A percentile compares a stretch with the other conserved stretches of the same genome.
These are phyloP conservation scores for Suillus alpinus DNA, from an alignment of 768 basidiomycete genomes.

Conservation along the genomic window DNA sequence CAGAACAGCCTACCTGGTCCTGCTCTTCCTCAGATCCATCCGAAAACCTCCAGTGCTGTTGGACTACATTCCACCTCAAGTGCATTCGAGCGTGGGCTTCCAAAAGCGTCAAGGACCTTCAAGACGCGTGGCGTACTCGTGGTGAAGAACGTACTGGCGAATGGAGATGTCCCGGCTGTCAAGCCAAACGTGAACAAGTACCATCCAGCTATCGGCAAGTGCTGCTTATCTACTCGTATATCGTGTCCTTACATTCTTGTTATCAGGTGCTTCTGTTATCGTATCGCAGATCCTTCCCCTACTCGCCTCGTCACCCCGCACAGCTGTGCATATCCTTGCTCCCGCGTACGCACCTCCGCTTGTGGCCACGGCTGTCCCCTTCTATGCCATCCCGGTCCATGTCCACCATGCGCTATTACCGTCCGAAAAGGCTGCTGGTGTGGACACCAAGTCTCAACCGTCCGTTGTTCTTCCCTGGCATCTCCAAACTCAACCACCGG, in stretches of 20 bases:
- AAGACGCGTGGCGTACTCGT: slow-evolving; percentile 69
- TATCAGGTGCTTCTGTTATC: slow-evolving; percentile 79
- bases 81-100: slow-evolving; percentile 88
- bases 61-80: slow-evolving; percentile 87
- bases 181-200: slow-evolving; percentile 65
- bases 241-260: slow-evolving; percentile 12
- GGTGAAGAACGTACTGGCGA: slow-evolving; percentile 69
- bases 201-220: slow-evolving; percentile 67
- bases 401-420: slow-evolving; percentile 88
- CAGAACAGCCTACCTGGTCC: slow-evolving; percentile 82
- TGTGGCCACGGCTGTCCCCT: slow-evolving; percentile 86
- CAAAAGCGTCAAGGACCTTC: slow-evolving; percentile 72
- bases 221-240: background rate
- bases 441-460: slow-evolving; percentile 53
- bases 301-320: slow-evolving; percentile 71
- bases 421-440: slow-evolving; percentile 80
- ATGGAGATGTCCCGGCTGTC: slow-evolving; percentile 96
- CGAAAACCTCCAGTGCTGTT: slow-evolving; percentile 61
- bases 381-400: slow-evolving; percentile 92
- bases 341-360: slow-evolving; percentile 46
- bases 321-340: slow-evolving; percentile 71
- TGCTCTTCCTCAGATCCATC: slow-evolving; percentile 58
- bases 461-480: slow-evolving; percentile 48
- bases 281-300: slow-evolving; percentile 68
- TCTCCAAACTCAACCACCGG: background rate